A percentile compares a stretch with the other conserved stretches of the same genome.
These are phyloP conservation scores for Trichoderma afroharzianum DNA, from an alignment of 2,329 filamentous ascomycete genomes.

Conservation along the genomic window DNA sequence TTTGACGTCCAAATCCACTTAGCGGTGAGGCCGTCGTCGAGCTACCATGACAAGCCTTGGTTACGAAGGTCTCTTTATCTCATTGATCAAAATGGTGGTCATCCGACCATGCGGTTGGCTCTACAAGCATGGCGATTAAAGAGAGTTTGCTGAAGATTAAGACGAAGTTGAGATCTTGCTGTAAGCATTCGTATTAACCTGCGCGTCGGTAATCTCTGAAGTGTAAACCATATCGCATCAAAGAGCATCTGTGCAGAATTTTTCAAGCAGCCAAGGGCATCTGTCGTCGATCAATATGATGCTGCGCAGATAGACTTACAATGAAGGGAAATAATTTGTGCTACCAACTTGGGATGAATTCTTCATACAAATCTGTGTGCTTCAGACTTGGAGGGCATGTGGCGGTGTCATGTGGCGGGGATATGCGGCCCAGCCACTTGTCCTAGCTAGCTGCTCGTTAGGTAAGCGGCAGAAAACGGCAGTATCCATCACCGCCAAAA, in stretches of 20 bases:
- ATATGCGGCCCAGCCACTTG: not conserved
- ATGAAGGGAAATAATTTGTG: not conserved
- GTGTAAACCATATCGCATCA: not conserved
- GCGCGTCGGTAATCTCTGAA: not conserved
- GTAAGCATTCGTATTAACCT: not conserved
- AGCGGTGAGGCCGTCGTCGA: slow-evolving; percentile 2
- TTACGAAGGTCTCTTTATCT: not conserved
- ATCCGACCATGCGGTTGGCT: not conserved
- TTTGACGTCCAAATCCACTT: not conserved
- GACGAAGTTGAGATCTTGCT: not conserved
- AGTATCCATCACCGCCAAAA: slow-evolving; percentile 26
- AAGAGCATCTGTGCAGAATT: not conserved
- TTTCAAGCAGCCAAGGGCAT: not conserved
- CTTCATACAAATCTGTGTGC: not conserved
- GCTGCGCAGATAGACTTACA: not conserved
- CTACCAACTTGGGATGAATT: not conserved
- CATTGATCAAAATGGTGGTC: not conserved
- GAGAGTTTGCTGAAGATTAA: not conserved
- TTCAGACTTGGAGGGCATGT: not conserved
- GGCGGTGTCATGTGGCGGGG: not conserved
- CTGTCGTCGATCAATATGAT: not conserved
- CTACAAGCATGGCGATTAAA: not conserved
- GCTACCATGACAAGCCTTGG: not conserved
- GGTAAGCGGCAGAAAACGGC: slow-evolving; percentile 22
- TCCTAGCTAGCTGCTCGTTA: not conserved